These are phyloP conservation scores for Microcyclospora pomicola DNA, from an alignment of 2,329 filamentous ascomycete species.

Conservation along the genomic window DNA sequence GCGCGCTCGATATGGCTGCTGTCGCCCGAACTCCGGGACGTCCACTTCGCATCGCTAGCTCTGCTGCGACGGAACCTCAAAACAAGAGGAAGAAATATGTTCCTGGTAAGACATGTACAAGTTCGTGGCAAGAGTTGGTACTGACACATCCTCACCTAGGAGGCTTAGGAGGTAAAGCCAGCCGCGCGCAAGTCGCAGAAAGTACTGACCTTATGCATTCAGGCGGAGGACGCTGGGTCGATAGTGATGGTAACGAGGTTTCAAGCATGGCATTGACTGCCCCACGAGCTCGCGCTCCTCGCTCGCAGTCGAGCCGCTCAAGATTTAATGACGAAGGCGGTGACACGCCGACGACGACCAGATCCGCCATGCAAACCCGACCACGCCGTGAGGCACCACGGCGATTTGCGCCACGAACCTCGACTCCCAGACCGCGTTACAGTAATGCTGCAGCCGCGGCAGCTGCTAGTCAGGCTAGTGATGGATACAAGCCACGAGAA, in stretches of 20 bases:
- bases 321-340: slow-evolving; percentile 2
- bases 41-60: slow-evolving; percentile 13
- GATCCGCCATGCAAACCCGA: slow-evolving; percentile 16
- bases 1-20: slow-evolving; percentile 11
- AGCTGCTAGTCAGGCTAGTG: slow-evolving; percentile 74
- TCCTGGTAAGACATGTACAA: slow-evolving; percentile 60
- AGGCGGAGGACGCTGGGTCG: slow-evolving; percentile 71
- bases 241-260: slow-evolving; percentile 52
- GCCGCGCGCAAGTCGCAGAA: too few relatives aligned
- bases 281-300: slow-evolving; percentile 21
- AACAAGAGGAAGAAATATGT: slow-evolving; percentile 49
- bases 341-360: slow-evolving; percentile 8
- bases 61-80: slow-evolving; percentile 27
- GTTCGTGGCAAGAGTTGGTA: too few relatives aligned
- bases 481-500: slow-evolving; percentile 94
- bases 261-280: slow-evolving; percentile 20
- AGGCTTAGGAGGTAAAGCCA: too few relatives aligned
- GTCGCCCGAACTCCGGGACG: slow-evolving; percentile 18
- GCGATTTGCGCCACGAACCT: slow-evolving; percentile 27
- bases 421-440: slow-evolving; percentile 50
- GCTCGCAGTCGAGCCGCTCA: not conserved
- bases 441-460: slow-evolving; percentile 80
- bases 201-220: too few relatives aligned
- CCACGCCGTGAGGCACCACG: slow-evolving; percentile 18
- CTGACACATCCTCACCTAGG: too few relatives aligned